A percentile compares a stretch with the other conserved stretches of the same genome.
These are phyloP conservation scores for Solanum boliviense DNA, from an alignment of 257 asterid species.

Conservation along the genomic window DNA sequence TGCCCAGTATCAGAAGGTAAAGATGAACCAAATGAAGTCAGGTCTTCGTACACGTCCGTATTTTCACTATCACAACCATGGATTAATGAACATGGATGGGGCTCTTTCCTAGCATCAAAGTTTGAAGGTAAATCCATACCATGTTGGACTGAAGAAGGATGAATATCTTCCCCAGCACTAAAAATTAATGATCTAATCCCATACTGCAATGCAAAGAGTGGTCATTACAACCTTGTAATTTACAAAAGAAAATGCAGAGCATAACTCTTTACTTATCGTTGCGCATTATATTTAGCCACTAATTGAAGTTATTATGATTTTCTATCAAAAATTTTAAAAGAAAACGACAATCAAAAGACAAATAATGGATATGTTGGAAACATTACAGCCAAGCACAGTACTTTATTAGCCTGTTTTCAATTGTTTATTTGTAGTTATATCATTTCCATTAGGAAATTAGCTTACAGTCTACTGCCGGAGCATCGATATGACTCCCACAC, in stretches of 20 bases:
- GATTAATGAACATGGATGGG: background rate
- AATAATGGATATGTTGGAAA: background rate
- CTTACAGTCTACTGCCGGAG: background rate
- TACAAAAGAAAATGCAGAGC: background rate
- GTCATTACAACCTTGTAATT: background rate
- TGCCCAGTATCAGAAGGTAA: background rate
- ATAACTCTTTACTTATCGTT: background rate
- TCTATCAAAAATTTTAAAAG: background rate
- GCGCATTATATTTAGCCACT: background rate
- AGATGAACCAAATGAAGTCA: background rate
- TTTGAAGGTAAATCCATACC: background rate
- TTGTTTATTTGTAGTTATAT: background rate
- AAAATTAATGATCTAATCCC: background rate
- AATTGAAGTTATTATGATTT: background rate
- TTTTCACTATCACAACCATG: background rate
- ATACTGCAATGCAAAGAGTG: background rate
- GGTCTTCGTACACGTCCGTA: background rate
- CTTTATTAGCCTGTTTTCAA: background rate
- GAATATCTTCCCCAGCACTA: background rate
- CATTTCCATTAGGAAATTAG: background rate
- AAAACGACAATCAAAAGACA: background rate
- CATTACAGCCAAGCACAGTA: background rate
- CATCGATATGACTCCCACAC: background rate
- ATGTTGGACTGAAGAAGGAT: background rate
- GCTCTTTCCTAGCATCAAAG: background rate